Base-by-base conservation (phyloP, 75 land plant genomes). In the Ceratopteris richardii region DNA sequence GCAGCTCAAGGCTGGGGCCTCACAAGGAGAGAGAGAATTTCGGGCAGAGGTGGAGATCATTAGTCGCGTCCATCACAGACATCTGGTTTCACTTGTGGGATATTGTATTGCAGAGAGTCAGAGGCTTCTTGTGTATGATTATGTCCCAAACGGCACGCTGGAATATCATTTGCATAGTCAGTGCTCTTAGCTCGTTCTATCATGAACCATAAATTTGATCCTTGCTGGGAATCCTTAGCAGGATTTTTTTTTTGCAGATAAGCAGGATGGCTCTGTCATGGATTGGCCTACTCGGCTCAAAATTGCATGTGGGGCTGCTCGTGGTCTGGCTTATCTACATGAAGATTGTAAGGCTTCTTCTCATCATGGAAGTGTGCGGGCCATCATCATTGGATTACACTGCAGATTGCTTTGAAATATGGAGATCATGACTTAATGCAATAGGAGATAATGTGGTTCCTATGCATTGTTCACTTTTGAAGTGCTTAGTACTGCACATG, bases 21-120 rank as follows among this genome's bases (percentile, higher is more conserved):
- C 86, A 16, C 94, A 88, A 52, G 94, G 94, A 31, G 94, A 88
- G 61, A 68, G 86, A 20, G 96, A 89, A 62, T 89, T 89, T 67
- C 80, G 76, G 53, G 90, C 90, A 13, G 95, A 86, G 66, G 90
- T 89, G 22, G 86, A 86, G 40, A 82, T 89, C 61, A 89, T 89
- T 50, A 84, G 86, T 50, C 71, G 90, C 12, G 87, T 90, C 11
- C 96, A 90, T 44, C 96, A 90, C 51, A 76, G 87, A 14, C 87
- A 90, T 46, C 76, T 90, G n/a, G 96, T 90, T 7, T 90, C 96
- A 10, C 80, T 90, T 25, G 88, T 87, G 18, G 96, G 96, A 17
- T 90, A 90, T 47, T 90, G 96, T 62, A 84, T 81, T 24, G 73
- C 76, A 33, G 87, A 73, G 10, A 61, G 31, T 0, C 82, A 83